Conservation (phyloP, 352 stramenopile genomes). For the Phytophthora cryptogea region DNA sequence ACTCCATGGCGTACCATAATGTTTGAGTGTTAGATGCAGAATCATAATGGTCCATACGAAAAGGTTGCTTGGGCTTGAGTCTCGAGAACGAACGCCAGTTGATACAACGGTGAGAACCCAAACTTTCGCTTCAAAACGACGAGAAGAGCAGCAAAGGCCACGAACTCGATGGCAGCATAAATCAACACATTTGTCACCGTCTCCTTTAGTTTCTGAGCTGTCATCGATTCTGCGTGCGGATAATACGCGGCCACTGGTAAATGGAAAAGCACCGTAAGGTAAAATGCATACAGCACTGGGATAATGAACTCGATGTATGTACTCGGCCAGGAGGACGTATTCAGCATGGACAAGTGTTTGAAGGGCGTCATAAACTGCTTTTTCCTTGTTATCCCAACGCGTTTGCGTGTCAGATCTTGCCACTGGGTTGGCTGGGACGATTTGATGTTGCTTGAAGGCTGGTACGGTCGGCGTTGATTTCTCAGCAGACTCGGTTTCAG, state of each 20-base stretch:
- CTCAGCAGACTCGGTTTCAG: not conserved
- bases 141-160: conserved; percentile 17
- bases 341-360: conserved; percentile 34
- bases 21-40: conserved; percentile 29
- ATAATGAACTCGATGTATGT: conserved; percentile 38
- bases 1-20: conserved; percentile 27
- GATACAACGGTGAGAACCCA: conserved; percentile 25
- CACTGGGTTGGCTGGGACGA: not conserved
- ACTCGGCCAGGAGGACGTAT: conserved; percentile 28
- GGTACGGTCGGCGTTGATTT: not conserved
- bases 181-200: conserved; percentile 16
- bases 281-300: conserved; percentile 27
- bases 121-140: conserved; percentile 24
- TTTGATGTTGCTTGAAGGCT: conserved; percentile 4
- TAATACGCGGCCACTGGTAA: conserved; percentile 33
- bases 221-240: conserved; percentile 16
- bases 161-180: conserved; percentile 27
- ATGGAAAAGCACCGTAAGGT: conserved; percentile 21
- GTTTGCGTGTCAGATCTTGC: not conserved
- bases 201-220: not conserved
- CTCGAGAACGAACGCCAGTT: conserved; percentile 47
- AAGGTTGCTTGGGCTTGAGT: conserved; percentile 18
- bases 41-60: conserved; percentile 37
- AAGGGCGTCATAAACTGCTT: conserved; percentile 6
- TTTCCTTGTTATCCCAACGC: not conserved